Evolutionary conservation across 495 filamentous ascomycete species (phyloP), one percentile per base, ranked within the genome.

Genomic region (Saxophila tyrrhenica): DNA sequence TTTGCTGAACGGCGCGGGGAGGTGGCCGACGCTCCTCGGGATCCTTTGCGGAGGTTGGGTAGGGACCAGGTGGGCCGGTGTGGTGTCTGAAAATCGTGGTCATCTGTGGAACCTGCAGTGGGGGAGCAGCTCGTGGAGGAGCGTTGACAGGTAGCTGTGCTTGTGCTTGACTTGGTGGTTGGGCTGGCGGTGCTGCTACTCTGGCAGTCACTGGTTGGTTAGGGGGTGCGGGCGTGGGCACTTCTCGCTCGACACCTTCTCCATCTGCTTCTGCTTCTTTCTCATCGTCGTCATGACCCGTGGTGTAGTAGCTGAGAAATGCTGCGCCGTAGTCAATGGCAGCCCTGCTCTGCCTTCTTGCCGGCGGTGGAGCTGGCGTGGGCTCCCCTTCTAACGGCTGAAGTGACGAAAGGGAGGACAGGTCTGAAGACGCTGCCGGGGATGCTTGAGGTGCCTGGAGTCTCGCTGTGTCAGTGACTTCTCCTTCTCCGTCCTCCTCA

Each of bases 221-320:
- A 13, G 29, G 29, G 13, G 7, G 29, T 35, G 52, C 32, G 32
- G 29, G 56, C 7, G 32, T 23, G 2, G 47, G 47, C 2, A 15
- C 7, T 23, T 15, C 19, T 20, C 1, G 15, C 44, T 47, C 44
- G 15, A 24, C 29, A 5, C 5, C 29, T 35, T 35, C 29, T 35
- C 7, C 5, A 32, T 8, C 23, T 25, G 9, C n/a, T 21, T 9
- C 52, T 19, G 42, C 42, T 22, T 3, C 35, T 50, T 39, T 23
- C 25, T 48, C 21, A 13, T 52, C 52, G 1, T 59, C 52, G 23
- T 56, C 57, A 2, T 22, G 47, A 19, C 23, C 55, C 1, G 17
- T 19, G 44, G 56, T 25, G 48, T 56, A 56, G 43, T 56, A 60
- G 1, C 38, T 47, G 24, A 39, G 35, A 45, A 56, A 52, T 13